Evolutionary conservation across 805 yeast genomes (phyloP), one percentile per base, ranked within the genome.

Genomic region (Yamadazyma olivae): DNA sequence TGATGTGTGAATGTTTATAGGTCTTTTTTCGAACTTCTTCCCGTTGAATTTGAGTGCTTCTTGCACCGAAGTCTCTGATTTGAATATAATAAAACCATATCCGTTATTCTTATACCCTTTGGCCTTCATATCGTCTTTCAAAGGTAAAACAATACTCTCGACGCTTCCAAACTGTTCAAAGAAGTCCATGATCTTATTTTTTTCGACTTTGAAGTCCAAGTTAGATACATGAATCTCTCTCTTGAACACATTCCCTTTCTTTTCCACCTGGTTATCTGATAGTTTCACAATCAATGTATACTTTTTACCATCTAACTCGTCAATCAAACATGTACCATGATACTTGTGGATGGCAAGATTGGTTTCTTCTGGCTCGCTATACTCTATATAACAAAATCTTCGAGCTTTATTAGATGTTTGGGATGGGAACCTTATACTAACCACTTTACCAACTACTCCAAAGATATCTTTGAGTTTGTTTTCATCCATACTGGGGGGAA

Each of bases 321-420:
- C 72, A 1, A 55, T 54, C 1, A 71, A 23, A 0, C 43, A 49
- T 26, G 47, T 56, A 0, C 69, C 75, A 49, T 81, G 51, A 8
- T 77, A 55, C 1, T 41, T 38, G 0, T 40, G 40, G 1, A 74
- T 60, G 0, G 84, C 82, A 0, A 44, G 33, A 0, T 51, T 31
- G 0, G 85, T 83, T 13, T 57, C 59, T n/a, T 64, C 61, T 0
- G 71, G 36, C 4, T 62, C 50, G 0, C 56, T 36, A 44, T 60
- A 79, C 47, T 84, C 93, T 12, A 83, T 67, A 50, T 86, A 87
- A 43, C 91, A 84, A 51, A 87, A 87, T 20, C 95, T 55, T 38
- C 93, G 67, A 1, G 18, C 33, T 27, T 39, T 41, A 9, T 27
- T 14, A 20, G 71, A 70, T 5, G 21, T 30, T 4, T 75, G 53